A percentile compares a stretch with the other conserved stretches of the same genome.
These are phyloP conservation scores for Zea mays DNA, from an alignment of 176 grass and related monocot genomes.

Conservation along the genomic window DNA sequence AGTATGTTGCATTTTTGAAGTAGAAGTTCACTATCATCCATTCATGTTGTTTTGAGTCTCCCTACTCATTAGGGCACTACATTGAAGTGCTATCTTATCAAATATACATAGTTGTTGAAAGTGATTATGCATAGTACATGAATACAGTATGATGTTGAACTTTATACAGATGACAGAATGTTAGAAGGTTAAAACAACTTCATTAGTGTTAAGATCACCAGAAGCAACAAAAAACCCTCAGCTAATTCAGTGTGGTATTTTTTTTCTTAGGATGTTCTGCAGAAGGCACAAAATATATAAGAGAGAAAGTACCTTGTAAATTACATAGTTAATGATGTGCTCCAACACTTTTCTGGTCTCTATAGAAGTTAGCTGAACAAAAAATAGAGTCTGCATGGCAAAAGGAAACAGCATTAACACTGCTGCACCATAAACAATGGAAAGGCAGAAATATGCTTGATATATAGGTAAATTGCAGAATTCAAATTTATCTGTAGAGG, in stretches of 20 bases:
- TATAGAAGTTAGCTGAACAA: slow-evolving; percentile 52
- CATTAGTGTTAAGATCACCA: not conserved
- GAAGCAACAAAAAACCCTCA: slow-evolving; percentile 2
- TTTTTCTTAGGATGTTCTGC: not conserved
- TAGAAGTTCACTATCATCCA: slow-evolving; percentile 1
- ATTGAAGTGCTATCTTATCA: slow-evolving; percentile 1
- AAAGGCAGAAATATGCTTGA: slow-evolving; percentile 10
- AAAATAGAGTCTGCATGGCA: slow-evolving; percentile 56
- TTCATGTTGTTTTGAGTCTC: slow-evolving; percentile 22
- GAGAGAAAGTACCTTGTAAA: slow-evolving; percentile 50
- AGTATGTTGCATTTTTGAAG: slow-evolving; percentile 4
- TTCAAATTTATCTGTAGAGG: not conserved
- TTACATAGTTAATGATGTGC: slow-evolving; percentile 57
- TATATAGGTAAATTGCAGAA: slow-evolving; percentile 21
- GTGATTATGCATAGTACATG: not conserved
- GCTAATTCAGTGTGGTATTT: slow-evolving; percentile 14
- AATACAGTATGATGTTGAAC: not conserved
- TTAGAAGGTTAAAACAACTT: slow-evolving; percentile 19
- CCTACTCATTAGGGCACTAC: not conserved
- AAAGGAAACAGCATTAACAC: slow-evolving; percentile 19
- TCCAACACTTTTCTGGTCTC: slow-evolving; percentile 66
- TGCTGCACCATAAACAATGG: slow-evolving; percentile 8
- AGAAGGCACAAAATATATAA: slow-evolving; percentile 2
- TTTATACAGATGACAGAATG: not conserved
- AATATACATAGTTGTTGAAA: not conserved